A percentile compares a stretch with the other conserved stretches of the same genome.
These are phyloP conservation scores for Hansfordia pulvinata DNA, from an alignment of 2,329 filamentous ascomycete species.

Conservation along the genomic window DNA sequence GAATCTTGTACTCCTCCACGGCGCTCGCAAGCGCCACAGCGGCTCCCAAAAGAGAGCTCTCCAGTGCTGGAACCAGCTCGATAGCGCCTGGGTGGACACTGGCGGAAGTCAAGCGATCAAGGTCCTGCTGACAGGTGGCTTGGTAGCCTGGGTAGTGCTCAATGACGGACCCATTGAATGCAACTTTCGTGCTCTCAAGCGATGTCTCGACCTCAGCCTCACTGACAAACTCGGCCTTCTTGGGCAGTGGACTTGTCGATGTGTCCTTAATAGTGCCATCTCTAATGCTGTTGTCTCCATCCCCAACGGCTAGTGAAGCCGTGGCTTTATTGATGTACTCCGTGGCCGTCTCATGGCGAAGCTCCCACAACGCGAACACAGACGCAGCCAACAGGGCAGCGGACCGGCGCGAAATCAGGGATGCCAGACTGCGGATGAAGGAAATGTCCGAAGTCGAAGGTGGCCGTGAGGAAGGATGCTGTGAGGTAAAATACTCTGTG, in stretches of 20 bases:
- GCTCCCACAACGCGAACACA: conserved; percentile 44
- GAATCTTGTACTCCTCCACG: conserved; percentile 3
- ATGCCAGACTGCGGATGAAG: conserved; percentile 38
- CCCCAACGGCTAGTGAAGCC: too few relatives aligned
- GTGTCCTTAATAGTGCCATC: too few relatives aligned
- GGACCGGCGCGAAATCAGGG: conserved; percentile 41
- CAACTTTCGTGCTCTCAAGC: conserved; percentile 42
- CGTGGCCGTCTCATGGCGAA: conserved; percentile 33
- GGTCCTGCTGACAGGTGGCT: conserved; percentile 43
- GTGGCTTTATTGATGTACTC: conserved; percentile 15
- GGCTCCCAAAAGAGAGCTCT: conserved; percentile 64
- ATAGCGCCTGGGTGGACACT: conserved; percentile 28
- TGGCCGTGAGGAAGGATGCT: conserved; percentile 27
- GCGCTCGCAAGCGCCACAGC: conserved; percentile 52
- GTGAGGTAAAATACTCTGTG: conserved; percentile 30
- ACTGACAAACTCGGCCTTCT: conserved; percentile 19
- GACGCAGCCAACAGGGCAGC: conserved; percentile 45
- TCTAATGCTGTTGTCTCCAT: too few relatives aligned
- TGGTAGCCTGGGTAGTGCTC: conserved; percentile 64
- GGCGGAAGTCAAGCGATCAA: conserved; percentile 42
- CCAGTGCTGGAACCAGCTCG: conserved; percentile 53
- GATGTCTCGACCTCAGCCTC: conserved; percentile 36
- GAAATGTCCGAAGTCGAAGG: conserved; percentile 30
- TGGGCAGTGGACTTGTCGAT: conserved; percentile 8
- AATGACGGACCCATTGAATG: conserved; percentile 68